Evolutionary conservation across 164 flowering plant species (phyloP).

Genomic region (Nymphaea thermarum): DNA sequence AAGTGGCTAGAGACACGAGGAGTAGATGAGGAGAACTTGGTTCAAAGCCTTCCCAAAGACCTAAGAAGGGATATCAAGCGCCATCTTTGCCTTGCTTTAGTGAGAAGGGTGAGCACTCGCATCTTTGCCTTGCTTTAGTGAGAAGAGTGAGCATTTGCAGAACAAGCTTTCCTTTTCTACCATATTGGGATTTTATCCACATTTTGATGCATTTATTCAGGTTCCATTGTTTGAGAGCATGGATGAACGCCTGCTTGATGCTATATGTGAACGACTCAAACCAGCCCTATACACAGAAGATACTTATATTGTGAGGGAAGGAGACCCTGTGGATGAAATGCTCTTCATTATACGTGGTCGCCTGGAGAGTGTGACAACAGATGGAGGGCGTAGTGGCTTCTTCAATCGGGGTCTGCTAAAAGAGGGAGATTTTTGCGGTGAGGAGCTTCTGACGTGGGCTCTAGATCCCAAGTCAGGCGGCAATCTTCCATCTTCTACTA

Average conservation of each 20-base stretch:
- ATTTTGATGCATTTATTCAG: conserved; percentile 19
- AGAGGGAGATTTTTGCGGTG: conserved; percentile 97
- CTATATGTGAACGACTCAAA: conserved; percentile 89
- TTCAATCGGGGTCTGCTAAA: conserved; percentile 71
- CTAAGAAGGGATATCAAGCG: conserved; percentile 95
- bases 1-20: conserved; percentile 98
- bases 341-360: conserved; percentile 93
- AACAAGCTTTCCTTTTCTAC: neutral
- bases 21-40: conserved; percentile 90
- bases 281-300: conserved; percentile 74
- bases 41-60: conserved; percentile 88
- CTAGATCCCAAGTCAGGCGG: conserved; percentile 82
- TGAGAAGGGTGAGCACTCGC: conserved; percentile 91
- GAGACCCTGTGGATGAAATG: conserved; percentile 99
- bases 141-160: conserved; percentile 49
- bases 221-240: conserved; percentile 89
- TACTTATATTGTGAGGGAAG: conserved; percentile 81
- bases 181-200: neutral
- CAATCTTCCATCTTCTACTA: conserved; percentile 86
- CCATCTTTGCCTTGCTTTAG: conserved; percentile 91
- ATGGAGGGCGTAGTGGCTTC: conserved; percentile 95
- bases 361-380: conserved; percentile 90
- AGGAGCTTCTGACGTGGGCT: conserved; percentile 97
- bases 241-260: conserved; percentile 97
- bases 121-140: conserved; percentile 89